Conservation (phyloP, 2,329 filamentous ascomycete genomes). For the Scedosporium dehoogii region DNA sequence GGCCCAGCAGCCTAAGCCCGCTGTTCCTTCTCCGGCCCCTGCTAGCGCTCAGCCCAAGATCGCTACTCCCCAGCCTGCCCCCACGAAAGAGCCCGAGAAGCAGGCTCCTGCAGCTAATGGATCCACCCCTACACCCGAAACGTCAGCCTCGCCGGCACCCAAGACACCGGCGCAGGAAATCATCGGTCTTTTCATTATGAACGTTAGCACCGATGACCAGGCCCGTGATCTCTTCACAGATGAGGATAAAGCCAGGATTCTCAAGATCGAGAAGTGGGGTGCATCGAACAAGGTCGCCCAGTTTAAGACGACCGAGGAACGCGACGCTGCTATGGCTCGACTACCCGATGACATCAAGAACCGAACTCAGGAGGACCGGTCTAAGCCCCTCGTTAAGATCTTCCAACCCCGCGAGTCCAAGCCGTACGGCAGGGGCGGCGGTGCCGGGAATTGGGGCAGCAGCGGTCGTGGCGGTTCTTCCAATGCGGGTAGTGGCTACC, state of each 20-base stretch:
- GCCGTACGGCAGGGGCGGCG: conserved; percentile 47
- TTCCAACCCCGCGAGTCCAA: conserved; percentile 61
- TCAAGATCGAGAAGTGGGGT: conserved; percentile 68
- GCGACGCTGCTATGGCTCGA: conserved; percentile 66
- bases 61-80: conserved; percentile 39
- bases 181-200: conserved; percentile 83
- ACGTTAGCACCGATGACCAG: conserved; percentile 73
- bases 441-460: conserved; percentile 57
- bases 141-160: conserved; percentile 45
- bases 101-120: conserved; percentile 40
- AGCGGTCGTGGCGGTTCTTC: conserved; percentile 52
- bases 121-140: conserved; percentile 39
- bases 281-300: conserved; percentile 76
- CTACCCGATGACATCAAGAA: conserved; percentile 70
- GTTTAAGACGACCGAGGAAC: conserved; percentile 71
- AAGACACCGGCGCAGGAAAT: conserved; percentile 56
- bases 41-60: conserved; percentile 29
- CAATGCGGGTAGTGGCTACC: conserved; percentile 62
- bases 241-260: conserved; percentile 73
- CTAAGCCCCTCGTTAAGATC: conserved; percentile 72
- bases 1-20: conserved; percentile 2
- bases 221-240: conserved; percentile 72
- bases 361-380: conserved; percentile 59
- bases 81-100: conserved; percentile 50
- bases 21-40: conserved; percentile 11